Percentiles rank a stretch among this genome's conserved stretches.
Evolutionary conservation across 148 eudicot species (phyloP).

Genomic region (Amaranthus hypochondriacus): DNA sequence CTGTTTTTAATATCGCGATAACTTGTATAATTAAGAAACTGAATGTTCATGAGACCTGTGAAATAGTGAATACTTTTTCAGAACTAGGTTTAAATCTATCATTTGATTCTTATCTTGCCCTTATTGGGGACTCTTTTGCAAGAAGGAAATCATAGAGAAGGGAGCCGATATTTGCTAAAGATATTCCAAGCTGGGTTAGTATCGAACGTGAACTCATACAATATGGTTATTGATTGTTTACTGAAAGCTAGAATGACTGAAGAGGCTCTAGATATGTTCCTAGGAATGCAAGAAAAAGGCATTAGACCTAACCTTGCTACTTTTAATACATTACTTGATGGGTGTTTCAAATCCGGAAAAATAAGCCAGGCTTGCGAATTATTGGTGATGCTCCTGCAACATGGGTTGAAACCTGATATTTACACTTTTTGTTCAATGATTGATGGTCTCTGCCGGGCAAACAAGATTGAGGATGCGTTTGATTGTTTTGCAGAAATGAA

Average conservation of each 20-base stretch:
- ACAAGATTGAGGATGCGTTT: slow-evolving; percentile 71
- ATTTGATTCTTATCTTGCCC: slow-evolving; percentile 48
- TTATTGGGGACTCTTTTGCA: slow-evolving; percentile 51
- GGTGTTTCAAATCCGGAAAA: slow-evolving; percentile 62
- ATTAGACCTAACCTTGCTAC: slow-evolving; percentile 72
- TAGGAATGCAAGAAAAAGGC: slow-evolving; percentile 51
- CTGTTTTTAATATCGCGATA: slow-evolving; percentile 52
- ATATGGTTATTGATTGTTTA: slow-evolving; percentile 77
- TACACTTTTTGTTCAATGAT: slow-evolving; percentile 78
- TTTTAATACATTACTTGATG: slow-evolving; percentile 71
- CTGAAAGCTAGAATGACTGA: slow-evolving; percentile 62
- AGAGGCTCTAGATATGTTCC: slow-evolving; percentile 47
- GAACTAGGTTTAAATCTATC: slow-evolving; percentile 42
- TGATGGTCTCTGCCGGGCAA: slow-evolving; percentile 72
- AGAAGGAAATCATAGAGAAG: slow-evolving; percentile 44
- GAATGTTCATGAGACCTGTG: slow-evolving; percentile 54
- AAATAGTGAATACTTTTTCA: slow-evolving; percentile 46
- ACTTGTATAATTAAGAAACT: slow-evolving; percentile 72
- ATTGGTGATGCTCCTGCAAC: slow-evolving; percentile 59
- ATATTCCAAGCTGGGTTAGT: slow-evolving; percentile 47
- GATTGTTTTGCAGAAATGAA: slow-evolving; percentile 76
- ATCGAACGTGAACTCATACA: slow-evolving; percentile 55
- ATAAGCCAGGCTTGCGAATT: slow-evolving; percentile 50
- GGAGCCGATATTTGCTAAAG: slow-evolving; percentile 45
- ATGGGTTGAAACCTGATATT: slow-evolving; percentile 68